phyloP scores from a whole-genome alignment of 163 green algal genomes.

The Picocystis sp. region DNA sequence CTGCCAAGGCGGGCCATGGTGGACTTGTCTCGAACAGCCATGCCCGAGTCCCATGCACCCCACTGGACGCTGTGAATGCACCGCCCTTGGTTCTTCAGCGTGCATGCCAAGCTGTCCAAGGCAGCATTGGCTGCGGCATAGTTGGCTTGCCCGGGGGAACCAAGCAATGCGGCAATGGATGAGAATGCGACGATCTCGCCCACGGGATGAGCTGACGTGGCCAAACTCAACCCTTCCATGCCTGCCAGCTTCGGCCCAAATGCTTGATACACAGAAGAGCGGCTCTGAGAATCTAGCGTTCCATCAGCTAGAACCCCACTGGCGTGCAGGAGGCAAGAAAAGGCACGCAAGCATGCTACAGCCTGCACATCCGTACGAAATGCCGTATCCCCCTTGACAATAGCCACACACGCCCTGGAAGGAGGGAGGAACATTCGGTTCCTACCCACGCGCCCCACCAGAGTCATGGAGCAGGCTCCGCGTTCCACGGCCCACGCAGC shows the following conservation, averaged over 20 bases:
- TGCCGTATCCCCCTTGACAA: too few species aligned
- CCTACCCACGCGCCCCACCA: too few species aligned
- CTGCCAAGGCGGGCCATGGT: too few species aligned
- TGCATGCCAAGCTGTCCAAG: constrained; percentile 3
- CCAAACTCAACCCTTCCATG: not conserved
- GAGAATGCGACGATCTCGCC: not conserved
- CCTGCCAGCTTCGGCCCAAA: not conserved
- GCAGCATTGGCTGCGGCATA: constrained; percentile 13
- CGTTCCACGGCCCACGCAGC: constrained; percentile 21
- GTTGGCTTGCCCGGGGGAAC: constrained; percentile 7
- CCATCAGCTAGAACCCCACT: constrained; percentile 1
- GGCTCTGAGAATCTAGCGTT: not conserved
- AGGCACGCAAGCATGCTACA: not conserved
- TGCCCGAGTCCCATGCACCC: constrained; percentile 14
- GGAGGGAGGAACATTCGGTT: too few species aligned
- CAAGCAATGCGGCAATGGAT: constrained; percentile 5
- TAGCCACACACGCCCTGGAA: too few species aligned
- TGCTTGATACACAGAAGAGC: not conserved
- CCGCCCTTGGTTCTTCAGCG: too few species aligned
- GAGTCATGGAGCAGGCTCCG: not conserved
- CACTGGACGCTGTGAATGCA: not conserved
- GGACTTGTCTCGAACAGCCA: constrained; percentile 25
- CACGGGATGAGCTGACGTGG: too few species aligned
- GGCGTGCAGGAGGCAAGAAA: not conserved
- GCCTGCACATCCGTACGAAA: not conserved